Base-by-base conservation (phyloP, 2,329 filamentous ascomycete genomes). In the Botrytis fabae region DNA sequence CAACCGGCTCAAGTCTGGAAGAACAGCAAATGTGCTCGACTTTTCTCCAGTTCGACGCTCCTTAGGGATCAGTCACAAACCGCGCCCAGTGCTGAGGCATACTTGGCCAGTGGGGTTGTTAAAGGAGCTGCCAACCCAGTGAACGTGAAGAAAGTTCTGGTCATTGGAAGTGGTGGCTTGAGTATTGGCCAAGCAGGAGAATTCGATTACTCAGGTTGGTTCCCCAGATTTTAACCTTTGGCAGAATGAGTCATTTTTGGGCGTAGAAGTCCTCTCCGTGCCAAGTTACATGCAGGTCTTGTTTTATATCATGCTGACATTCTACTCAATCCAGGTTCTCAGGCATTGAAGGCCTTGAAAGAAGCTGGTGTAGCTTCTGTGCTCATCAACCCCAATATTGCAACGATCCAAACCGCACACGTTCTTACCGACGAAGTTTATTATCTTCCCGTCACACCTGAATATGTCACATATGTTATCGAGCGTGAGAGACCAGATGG, bases 391-490 rank as follows among this genome's bases (percentile, higher is more conserved):
- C 95, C 95, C 80, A 98, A 98, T 83, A 98, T 98, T 82, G 95
- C 95, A 74, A 98, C 96, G 73, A 98, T 98, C 81, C 95, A 98
- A 85, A 98, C 95, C 79, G 94, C 97, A 83, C 95, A 98, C 87
- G 91, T 92, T 80, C 92, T 98, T 81, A 94, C 94, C 81, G 95
- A 98, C 82, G 95, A 98, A 85, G 93, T 98, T 80, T 98, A 98
- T 88, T 98, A 98, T 84, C 91, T 98, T 54, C 96, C 96, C 73
- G 95, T 99, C 80, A 99, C 96, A 28, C 93, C 95, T 76, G 95
- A 98, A 88, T 99, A 98, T 85, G 95, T 98, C 81, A 92, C 92
- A 80, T 95, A 98, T 84, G 95, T 99, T 75, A 98, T 99, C 82
- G 94, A 98, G 86, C 92, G 93, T 81, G 96, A 98, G 85, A 90